Percentiles rank a stretch among this genome's conserved stretches.
Evolutionary conservation across 306 rosid species (phyloP).

Genomic region (Glycine soja): DNA sequence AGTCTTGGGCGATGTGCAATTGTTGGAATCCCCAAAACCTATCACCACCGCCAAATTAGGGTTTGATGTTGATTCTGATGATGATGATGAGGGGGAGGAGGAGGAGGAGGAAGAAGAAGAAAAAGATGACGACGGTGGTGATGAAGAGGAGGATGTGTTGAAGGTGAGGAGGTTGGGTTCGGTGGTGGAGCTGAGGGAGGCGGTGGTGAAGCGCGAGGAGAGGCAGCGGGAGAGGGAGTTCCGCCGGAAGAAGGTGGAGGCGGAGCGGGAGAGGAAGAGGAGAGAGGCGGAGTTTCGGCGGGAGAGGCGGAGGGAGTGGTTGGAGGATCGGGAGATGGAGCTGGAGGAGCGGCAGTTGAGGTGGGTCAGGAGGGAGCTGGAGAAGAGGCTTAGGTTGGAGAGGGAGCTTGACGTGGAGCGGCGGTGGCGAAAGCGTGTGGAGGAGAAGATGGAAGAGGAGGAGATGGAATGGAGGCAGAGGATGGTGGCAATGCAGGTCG

Average conservation of each 20-base stretch:
- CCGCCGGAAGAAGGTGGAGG: slow-evolving; percentile 61
- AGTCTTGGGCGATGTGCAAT: slow-evolving; percentile 84
- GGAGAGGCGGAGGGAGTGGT: slow-evolving; percentile 57
- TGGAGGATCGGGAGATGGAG: slow-evolving; percentile 62
- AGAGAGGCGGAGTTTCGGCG: slow-evolving; percentile 58
- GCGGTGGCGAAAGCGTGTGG: slow-evolving; percentile 67
- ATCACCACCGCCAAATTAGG: slow-evolving; percentile 53
- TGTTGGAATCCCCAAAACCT: slow-evolving; percentile 39
- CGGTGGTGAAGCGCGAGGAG: slow-evolving; percentile 77
- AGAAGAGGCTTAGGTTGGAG: slow-evolving; percentile 66
- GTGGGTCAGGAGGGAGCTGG: slow-evolving; percentile 64
- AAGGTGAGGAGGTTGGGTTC: slow-evolving; percentile 58
- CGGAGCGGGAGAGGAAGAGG: slow-evolving; percentile 57
- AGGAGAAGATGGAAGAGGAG: slow-evolving; percentile 84
- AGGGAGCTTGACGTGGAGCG: slow-evolving; percentile 64
- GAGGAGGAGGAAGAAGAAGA: slow-evolving; percentile 49
- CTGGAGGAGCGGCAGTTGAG: slow-evolving; percentile 65
- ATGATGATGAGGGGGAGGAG: slow-evolving; percentile 46
- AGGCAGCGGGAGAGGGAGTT: slow-evolving; percentile 75
- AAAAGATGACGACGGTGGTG: slow-evolving; percentile 45
- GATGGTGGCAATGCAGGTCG: slow-evolving; percentile 83
- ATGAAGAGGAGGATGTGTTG: slow-evolving; percentile 23
- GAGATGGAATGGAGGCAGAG: slow-evolving; percentile 95
- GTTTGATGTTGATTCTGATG: slow-evolving; percentile 55
- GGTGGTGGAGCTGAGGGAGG: slow-evolving; percentile 63